These are phyloP conservation scores for Podospora pseudopauciseta DNA, from an alignment of 495 filamentous ascomycete species.

Conservation along the genomic window DNA sequence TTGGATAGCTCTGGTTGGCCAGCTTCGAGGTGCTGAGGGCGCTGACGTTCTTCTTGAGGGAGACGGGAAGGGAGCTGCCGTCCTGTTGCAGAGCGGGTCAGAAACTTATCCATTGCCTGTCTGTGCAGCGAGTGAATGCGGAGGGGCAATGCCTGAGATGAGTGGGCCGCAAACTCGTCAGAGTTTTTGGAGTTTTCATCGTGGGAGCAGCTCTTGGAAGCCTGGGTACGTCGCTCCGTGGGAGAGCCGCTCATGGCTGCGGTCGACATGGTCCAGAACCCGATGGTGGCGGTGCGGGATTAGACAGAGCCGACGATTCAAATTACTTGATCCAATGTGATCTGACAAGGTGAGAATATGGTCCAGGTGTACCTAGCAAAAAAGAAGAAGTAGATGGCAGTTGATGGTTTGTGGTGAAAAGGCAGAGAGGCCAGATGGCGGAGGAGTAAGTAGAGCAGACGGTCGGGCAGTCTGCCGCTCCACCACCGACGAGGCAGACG, in stretches of 20 bases:
- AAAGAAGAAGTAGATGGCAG: slow-evolving; percentile 28
- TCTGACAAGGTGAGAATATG: slow-evolving; percentile 27
- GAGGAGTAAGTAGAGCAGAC: not conserved
- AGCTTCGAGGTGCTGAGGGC: slow-evolving; percentile 47
- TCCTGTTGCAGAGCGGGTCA: slow-evolving; percentile 13
- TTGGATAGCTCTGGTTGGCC: slow-evolving; percentile 46
- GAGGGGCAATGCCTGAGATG: slow-evolving; percentile 16
- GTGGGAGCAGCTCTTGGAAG: slow-evolving; percentile 35
- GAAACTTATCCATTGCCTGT: not conserved
- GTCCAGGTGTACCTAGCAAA: slow-evolving; percentile 27
- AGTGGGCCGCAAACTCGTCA: slow-evolving; percentile 17
- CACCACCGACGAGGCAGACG: not conserved
- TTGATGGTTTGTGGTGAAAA: slow-evolving; percentile 1
- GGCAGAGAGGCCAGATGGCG: not conserved
- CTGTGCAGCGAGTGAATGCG: not conserved
- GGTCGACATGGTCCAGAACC: slow-evolving; percentile 43
- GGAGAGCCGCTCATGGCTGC: slow-evolving; percentile 49
- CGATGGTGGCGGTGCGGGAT: slow-evolving; percentile 13
- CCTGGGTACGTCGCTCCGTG: slow-evolving; percentile 36
- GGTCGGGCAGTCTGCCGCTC: not conserved
- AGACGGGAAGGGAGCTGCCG: not conserved
- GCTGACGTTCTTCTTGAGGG: slow-evolving; percentile 42
- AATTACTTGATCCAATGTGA: slow-evolving; percentile 13
- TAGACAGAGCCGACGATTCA: slow-evolving; percentile 10
- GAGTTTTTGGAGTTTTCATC: slow-evolving; percentile 42